phyloP scores from a whole-genome alignment of 2,329 filamentous ascomycete species.

The Clonostachys byssicola region DNA sequence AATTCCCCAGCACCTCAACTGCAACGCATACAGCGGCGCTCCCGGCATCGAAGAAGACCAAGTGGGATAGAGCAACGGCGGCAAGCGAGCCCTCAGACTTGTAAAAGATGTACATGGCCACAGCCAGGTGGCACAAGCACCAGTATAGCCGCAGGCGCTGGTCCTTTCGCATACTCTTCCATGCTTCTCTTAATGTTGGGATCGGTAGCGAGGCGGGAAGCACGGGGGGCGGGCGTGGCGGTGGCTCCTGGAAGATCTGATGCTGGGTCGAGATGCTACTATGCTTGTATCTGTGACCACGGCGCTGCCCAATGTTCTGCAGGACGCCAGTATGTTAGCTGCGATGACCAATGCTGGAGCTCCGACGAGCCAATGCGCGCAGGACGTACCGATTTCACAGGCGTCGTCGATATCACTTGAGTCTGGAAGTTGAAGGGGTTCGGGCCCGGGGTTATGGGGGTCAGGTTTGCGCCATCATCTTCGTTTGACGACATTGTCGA shows the following conservation, averaged over 20 bases:
- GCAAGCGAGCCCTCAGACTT: slow-evolving; percentile 81
- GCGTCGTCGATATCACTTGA: slow-evolving; percentile 68
- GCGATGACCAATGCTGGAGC: background rate
- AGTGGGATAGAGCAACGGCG: slow-evolving; percentile 85
- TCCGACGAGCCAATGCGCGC: too few relatives aligned
- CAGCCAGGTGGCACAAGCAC: slow-evolving; percentile 82
- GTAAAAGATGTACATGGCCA: slow-evolving; percentile 83
- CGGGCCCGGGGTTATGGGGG: slow-evolving; percentile 23
- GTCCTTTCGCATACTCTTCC: slow-evolving; percentile 83
- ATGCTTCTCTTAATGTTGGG: slow-evolving; percentile 83
- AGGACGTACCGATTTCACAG: slow-evolving; percentile 68
- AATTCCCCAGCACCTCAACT: slow-evolving; percentile 92
- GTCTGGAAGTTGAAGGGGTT: slow-evolving; percentile 96
- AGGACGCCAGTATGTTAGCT: slow-evolving; percentile 1
- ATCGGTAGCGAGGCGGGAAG: slow-evolving; percentile 89
- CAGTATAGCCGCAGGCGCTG: slow-evolving; percentile 81
- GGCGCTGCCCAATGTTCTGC: slow-evolving; percentile 83
- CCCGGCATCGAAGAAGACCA: slow-evolving; percentile 93
- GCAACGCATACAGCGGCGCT: slow-evolving; percentile 87
- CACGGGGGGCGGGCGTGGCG: slow-evolving; percentile 77
- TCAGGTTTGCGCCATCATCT: slow-evolving; percentile 7
- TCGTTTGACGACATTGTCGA: slow-evolving; percentile 17
- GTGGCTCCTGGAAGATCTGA: slow-evolving; percentile 93
- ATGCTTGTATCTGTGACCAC: slow-evolving; percentile 97
- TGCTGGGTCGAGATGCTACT: slow-evolving; percentile 84